A percentile compares a stretch with the other conserved stretches of the same genome.
These are phyloP conservation scores for Rhodotorula sp. DNA, from an alignment of 1,284 basidiomycete genomes.

Conservation along the genomic window DNA sequence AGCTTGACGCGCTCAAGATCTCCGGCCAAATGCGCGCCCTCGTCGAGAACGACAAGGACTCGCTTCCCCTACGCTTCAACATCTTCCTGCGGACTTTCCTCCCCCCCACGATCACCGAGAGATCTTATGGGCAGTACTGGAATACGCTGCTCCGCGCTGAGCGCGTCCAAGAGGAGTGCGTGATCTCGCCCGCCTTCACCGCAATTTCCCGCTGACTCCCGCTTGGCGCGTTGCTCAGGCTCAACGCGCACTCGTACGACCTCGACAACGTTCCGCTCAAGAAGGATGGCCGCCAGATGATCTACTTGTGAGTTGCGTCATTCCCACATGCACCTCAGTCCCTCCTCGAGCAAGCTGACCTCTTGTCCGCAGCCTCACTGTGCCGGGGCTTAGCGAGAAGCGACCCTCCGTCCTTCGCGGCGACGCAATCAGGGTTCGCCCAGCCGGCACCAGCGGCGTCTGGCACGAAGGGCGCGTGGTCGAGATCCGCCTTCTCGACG, in stretches of 20 bases:
- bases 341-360: no score
- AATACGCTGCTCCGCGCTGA: background rate
- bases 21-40: background rate
- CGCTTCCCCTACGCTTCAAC: no score
- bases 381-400: constrained; percentile 18
- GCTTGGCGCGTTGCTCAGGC: background rate
- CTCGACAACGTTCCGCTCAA: background rate
- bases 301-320: background rate
- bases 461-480: constrained; percentile 21
- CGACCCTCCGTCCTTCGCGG: constrained; percentile 14
- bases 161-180: constrained; percentile 10
- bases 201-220: no score
- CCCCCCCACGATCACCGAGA: background rate
- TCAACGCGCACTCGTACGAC: constrained; percentile 13
- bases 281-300: background rate
- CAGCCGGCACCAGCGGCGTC: background rate
- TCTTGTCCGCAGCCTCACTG: background rate
- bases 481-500: background rate
- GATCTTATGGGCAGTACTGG: constrained; percentile 1
- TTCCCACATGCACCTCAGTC: no score
- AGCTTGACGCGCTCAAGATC: no score
- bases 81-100: background rate
- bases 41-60: background rate
- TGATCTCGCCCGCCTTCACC: no score
- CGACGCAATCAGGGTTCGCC: constrained; percentile 10